These are phyloP conservation scores for Nymphaea colorata DNA, from an alignment of 164 flowering plant genomes.

Conservation along the genomic window DNA sequence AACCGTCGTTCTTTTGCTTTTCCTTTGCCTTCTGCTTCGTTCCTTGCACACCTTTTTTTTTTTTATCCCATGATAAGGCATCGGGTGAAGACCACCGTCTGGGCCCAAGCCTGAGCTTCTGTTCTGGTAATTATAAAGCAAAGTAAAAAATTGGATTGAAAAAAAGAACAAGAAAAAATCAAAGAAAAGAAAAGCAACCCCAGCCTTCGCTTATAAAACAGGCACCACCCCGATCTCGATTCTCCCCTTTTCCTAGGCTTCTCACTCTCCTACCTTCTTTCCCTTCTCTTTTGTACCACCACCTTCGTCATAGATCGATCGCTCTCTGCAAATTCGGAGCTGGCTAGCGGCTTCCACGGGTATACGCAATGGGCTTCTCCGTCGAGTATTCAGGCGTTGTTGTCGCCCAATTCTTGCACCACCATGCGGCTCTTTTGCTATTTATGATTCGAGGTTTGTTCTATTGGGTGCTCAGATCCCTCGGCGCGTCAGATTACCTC, in stretches of 20 bases:
- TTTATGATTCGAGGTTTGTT: conserved; percentile 27
- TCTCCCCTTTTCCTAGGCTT: not conserved
- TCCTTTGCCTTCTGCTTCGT: too few species aligned
- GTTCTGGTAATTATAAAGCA: too few species aligned
- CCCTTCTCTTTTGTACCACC: conserved; percentile 6
- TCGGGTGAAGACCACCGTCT: too few species aligned
- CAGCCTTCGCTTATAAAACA: not conserved
- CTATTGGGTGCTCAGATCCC: conserved; percentile 15
- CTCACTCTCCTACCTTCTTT: not conserved
- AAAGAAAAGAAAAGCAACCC: not conserved
- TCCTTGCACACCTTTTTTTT: too few species aligned
- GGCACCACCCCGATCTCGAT: not conserved
- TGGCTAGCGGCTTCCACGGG: not conserved
- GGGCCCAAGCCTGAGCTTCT: too few species aligned
- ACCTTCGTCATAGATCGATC: not conserved
- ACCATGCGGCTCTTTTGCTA: conserved; percentile 23
- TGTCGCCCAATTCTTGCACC: conserved; percentile 15
- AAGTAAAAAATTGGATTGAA: too few species aligned
- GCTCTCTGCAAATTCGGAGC: conserved; percentile 7
- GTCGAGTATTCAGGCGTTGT: conserved; percentile 24
- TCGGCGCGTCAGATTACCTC: conserved; percentile 2
- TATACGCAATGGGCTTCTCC: conserved; percentile 21
- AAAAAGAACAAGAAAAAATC: too few species aligned
- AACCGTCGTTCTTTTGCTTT: too few species aligned
- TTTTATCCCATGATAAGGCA: too few species aligned